A percentile compares a stretch with the other conserved stretches of the same genome.
phyloP scores from a whole-genome alignment of 139 green algal genomes.

The Dunaliella primolecta region DNA sequence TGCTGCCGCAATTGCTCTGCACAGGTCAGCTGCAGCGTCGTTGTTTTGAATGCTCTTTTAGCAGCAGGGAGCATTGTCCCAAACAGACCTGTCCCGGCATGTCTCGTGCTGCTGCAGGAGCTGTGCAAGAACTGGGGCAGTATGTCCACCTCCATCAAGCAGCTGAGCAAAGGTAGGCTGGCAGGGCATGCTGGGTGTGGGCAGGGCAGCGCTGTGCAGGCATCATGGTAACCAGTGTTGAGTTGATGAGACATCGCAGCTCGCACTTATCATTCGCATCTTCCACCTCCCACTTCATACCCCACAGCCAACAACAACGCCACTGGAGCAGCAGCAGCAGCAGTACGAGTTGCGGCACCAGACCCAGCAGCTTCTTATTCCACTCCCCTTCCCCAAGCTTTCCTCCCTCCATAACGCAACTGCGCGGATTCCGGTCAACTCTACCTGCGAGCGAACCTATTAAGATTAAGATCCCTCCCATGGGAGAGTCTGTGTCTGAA shows the following conservation, averaged over 20 bases:
- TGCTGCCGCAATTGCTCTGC: too few species aligned
- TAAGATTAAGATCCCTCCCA: constrained; percentile 66
- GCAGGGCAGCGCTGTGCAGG: too few species aligned
- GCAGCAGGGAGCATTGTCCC: too few species aligned
- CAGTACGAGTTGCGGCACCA: not conserved
- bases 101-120: not conserved
- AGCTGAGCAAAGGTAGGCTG: not conserved
- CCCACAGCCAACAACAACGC: too few species aligned
- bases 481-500: constrained; percentile 94
- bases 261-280: not conserved
- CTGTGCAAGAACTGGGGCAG: not conserved
- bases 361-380: not conserved
- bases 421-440: not conserved
- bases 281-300: not conserved
- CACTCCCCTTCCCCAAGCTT: not conserved
- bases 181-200: not conserved
- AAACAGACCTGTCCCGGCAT: not conserved
- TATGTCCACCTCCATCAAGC: not conserved
- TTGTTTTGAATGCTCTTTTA: too few species aligned
- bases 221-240: too few species aligned
- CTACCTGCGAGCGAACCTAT: not conserved
- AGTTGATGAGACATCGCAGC: not conserved
- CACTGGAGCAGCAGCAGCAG: not conserved
- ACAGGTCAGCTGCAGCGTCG: too few species aligned
- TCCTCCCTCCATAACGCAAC: not conserved